Evolutionary conservation across 495 filamentous ascomycete genomes (phyloP), one percentile per base, ranked within the genome.

Genomic region (Penicillium cinerascens): DNA sequence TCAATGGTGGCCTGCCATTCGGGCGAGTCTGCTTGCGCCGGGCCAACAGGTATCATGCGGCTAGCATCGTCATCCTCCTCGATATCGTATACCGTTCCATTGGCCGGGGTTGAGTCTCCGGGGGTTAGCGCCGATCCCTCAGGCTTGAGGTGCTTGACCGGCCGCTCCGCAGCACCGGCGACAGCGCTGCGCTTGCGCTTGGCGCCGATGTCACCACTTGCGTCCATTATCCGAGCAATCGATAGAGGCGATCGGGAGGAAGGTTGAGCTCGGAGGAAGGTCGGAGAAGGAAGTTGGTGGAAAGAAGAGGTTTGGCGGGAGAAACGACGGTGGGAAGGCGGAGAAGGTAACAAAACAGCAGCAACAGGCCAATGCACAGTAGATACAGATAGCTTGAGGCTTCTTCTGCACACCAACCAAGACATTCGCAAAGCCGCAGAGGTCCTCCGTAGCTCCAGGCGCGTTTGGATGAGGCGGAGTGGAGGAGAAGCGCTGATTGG

Each of bases 1-100:
- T 97, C 91, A 56, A 99, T 96, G 3, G 92, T 96, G 11, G 83
- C 87, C 67, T 97, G 95, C 93, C 93, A 99, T 71, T 98, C 95
- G 23, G 87, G 89, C 8, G 90, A 92, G 59, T 98, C 92, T 36
- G 88, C 82, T 27, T 83, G 76, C 1, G 81, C 78, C 42, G 78
- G 67, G 6, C 69, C 66, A 53, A 78, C 60, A 5, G 74, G 54
- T 39, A 78, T 43, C 33, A 73, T 43, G 16, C 62, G 65, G 7
- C 59, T 56, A 15, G 72, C 67, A 43, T 80, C 79, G 10, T 70
- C 67, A 7, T 80, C 76, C 42, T 73, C 72, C 47, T 81, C 76
- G 37, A 76, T 60, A 54, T 76, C 64, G 47, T 78, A 76, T 41
- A 75, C 70, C 13, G 73, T 69, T 45, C 72, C 78, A 55, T 80